Evolutionary conservation across 2,329 filamentous ascomycete species (phyloP).

Genomic region (Arthrobotrys megalospora): DNA sequence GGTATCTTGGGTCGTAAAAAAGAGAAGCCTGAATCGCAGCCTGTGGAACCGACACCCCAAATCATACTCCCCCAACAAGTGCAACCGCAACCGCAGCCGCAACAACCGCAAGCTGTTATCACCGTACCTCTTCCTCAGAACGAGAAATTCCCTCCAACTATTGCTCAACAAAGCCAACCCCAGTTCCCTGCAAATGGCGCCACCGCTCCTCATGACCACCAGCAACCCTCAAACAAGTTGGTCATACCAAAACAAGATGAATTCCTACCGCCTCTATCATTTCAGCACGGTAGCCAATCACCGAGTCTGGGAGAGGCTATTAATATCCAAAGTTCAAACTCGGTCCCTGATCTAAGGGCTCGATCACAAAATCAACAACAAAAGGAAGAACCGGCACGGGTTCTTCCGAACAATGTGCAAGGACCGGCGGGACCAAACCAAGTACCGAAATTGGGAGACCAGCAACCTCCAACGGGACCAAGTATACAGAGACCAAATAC

Average conservation of each 20-base stretch:
- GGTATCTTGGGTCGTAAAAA: constrained; percentile 46
- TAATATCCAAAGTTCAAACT: constrained; percentile 41
- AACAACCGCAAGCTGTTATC: constrained; percentile 22
- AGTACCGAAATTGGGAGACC: constrained; percentile 10
- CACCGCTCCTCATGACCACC: constrained; percentile 25
- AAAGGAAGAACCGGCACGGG: constrained; percentile 19
- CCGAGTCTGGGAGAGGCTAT: constrained; percentile 44
- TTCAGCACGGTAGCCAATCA: constrained; percentile 52
- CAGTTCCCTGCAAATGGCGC: constrained; percentile 5
- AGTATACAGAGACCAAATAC: constrained; percentile 32
- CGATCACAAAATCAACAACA: constrained; percentile 42
- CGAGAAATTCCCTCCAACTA: constrained; percentile 38
- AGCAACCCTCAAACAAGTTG: constrained; percentile 34
- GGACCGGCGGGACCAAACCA: not conserved
- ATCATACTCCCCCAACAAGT: constrained; percentile 20
- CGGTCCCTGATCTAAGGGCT: constrained; percentile 35
- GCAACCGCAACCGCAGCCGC: not conserved
- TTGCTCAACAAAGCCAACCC: constrained; percentile 12
- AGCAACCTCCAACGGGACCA: not conserved
- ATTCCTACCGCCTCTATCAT: constrained; percentile 48
- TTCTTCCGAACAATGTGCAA: constrained; percentile 20
- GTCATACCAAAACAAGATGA: constrained; percentile 48
- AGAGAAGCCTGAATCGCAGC: constrained; percentile 36
- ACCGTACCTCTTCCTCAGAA: constrained; percentile 26
- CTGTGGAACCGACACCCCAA: constrained; percentile 29